Conservation (phyloP, 2,329 filamentous ascomycete genomes). For the Colletotrichum melonis region DNA sequence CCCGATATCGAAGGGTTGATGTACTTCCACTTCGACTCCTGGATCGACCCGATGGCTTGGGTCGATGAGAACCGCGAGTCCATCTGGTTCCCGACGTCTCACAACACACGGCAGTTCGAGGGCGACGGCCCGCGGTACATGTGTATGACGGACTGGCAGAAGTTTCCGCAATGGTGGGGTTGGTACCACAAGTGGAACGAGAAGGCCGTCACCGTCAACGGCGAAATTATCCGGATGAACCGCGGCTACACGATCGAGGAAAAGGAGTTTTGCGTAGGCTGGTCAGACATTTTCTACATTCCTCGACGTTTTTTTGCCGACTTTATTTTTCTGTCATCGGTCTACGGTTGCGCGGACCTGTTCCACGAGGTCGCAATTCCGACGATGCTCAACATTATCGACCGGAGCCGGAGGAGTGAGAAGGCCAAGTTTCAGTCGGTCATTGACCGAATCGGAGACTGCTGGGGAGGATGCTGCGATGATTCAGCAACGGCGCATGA, state of each 20-base stretch:
- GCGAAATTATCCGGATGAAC: constrained; percentile 19
- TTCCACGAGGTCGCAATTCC: constrained; percentile 48
- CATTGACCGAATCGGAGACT: constrained; percentile 36
- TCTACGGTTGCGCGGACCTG: constrained; percentile 39
- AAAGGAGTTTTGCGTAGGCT: constrained; percentile 44
- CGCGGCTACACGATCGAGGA: constrained; percentile 23
- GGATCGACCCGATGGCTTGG: constrained; percentile 45
- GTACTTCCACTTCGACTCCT: constrained; percentile 47
- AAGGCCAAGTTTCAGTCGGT: constrained; percentile 17
- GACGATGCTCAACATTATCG: constrained; percentile 46
- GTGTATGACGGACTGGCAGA: constrained; percentile 38
- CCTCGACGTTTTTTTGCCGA: constrained; percentile 46
- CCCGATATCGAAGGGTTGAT: constrained; percentile 43
- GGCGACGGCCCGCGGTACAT: constrained; percentile 36
- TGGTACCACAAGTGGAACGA: constrained; percentile 35
- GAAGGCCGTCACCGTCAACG: constrained; percentile 32
- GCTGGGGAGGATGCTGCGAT: constrained; percentile 38
- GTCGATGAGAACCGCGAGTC: constrained; percentile 40
- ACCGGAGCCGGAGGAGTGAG: constrained; percentile 38
- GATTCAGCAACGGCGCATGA: constrained; percentile 33
- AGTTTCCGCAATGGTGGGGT: constrained; percentile 39
- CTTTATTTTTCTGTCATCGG: constrained; percentile 42
- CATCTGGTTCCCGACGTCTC: constrained; percentile 42
- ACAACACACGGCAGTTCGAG: constrained; percentile 28
- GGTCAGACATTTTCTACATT: constrained; percentile 48